phyloP scores from a whole-genome alignment of 2,329 filamentous ascomycete species.

The Apiospora sp. region DNA sequence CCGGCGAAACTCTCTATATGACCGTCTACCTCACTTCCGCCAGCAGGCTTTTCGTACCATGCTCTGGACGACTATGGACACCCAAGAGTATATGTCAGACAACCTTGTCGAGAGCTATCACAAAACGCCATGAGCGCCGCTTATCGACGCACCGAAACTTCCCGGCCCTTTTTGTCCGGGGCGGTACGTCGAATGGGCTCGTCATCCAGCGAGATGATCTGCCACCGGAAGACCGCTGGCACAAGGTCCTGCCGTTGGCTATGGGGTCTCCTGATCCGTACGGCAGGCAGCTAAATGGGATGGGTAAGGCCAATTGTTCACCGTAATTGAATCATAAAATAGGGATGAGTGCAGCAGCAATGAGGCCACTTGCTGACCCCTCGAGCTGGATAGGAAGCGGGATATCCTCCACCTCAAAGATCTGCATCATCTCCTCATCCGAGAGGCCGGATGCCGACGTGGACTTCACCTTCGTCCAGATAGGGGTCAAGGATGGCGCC shows the following conservation, averaged over 20 bases:
- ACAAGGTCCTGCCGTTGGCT: slow-evolving; percentile 35
- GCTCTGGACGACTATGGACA: neutral
- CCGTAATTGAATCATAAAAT: neutral
- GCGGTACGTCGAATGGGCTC: slow-evolving; percentile 43
- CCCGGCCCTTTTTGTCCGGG: slow-evolving; percentile 50
- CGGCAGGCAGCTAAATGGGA: slow-evolving; percentile 75
- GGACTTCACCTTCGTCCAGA: slow-evolving; percentile 52
- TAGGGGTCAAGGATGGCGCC: slow-evolving; percentile 59
- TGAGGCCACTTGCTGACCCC: neutral
- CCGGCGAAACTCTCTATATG: neutral
- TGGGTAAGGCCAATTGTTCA: slow-evolving; percentile 54
- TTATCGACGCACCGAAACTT: slow-evolving; percentile 30
- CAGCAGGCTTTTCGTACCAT: neutral
- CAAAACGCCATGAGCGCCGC: neutral
- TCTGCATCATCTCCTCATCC: slow-evolving; percentile 69
- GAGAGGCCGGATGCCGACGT: slow-evolving; percentile 43
- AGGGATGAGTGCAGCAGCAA: no score
- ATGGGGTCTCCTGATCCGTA: slow-evolving; percentile 59
- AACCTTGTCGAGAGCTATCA: neutral
- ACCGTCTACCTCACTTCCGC: neutral
- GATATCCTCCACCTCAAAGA: slow-evolving; percentile 60
- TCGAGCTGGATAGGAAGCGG: slow-evolving; percentile 19
- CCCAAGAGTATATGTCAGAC: neutral
- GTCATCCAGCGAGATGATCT: slow-evolving; percentile 46
- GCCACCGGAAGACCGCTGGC: slow-evolving; percentile 46